Conservation (phyloP, 2,329 filamentous ascomycete species). For the Neonectria hederae region DNA sequence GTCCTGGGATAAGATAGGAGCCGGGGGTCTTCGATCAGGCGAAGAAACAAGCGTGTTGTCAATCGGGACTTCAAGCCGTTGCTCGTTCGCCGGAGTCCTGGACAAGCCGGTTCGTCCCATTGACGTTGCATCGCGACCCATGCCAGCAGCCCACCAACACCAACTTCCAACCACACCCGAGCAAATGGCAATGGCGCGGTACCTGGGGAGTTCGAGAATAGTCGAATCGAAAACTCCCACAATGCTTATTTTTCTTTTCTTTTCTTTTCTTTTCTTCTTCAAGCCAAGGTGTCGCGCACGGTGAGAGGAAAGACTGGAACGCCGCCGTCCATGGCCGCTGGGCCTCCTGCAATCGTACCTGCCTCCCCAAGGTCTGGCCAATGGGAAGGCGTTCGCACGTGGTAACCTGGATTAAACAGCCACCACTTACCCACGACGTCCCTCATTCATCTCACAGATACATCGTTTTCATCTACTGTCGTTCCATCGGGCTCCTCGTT, state of each 20-base stretch:
- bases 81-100: not conserved
- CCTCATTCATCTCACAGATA: not conserved
- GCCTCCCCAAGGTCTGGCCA: not conserved
- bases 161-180: not conserved
- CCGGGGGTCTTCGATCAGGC: too few species aligned
- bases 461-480: not conserved
- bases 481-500: not conserved
- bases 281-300: not conserved
- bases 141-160: not conserved
- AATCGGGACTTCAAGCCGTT: constrained; percentile 1
- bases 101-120: not conserved
- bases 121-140: not conserved
- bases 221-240: not conserved
- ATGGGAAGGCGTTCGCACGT: constrained; percentile 2
- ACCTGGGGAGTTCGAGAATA: not conserved
- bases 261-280: not conserved
- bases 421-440: not conserved
- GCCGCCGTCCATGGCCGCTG: not conserved
- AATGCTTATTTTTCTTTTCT: not conserved
- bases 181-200: constrained; percentile 4
- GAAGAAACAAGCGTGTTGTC: not conserved
- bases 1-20: too few species aligned
- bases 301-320: not conserved
- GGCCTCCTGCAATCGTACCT: not conserved
- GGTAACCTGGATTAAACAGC: not conserved